Conservation (phyloP, 495 filamentous ascomycete species). For the Penicillium bialowiezense region DNA sequence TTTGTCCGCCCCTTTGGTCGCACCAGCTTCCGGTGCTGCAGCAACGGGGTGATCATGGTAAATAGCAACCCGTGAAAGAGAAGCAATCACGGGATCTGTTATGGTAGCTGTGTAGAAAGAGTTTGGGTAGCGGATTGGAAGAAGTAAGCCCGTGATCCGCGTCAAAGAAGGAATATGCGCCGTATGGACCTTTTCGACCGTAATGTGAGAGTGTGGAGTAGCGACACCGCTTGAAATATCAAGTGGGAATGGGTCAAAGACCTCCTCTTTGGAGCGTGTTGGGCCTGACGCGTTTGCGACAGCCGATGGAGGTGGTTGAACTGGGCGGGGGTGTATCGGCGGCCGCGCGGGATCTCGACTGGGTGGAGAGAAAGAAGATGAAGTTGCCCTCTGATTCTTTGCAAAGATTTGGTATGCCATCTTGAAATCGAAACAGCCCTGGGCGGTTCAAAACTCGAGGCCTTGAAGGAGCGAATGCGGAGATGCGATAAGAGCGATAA, state of each 20-base stretch:
- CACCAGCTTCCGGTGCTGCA: conserved; percentile 31
- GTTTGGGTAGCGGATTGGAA: conserved; percentile 85
- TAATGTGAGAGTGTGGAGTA: conserved; percentile 42
- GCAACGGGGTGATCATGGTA: conserved; percentile 53
- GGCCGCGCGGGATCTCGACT: conserved; percentile 16
- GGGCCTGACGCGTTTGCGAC: conserved; percentile 25
- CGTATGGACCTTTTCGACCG: conserved; percentile 56
- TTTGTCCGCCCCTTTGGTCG: conserved; percentile 44
- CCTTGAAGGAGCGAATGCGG: conserved; percentile 28
- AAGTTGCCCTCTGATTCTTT: conserved; percentile 32
- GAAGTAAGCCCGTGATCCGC: conserved; percentile 76
- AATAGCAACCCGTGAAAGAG: conserved; percentile 75
- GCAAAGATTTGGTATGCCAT: conserved; percentile 46
- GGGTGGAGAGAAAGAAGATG: conserved; percentile 19
- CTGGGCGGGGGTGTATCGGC: conserved; percentile 33
- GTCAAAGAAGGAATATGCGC: conserved; percentile 70
- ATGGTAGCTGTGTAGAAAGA: conserved; percentile 80
- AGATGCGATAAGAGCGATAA: conserved; percentile 47
- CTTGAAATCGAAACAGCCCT: conserved; percentile 2
- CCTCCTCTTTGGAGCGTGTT: conserved; percentile 22
- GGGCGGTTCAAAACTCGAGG: background rate
- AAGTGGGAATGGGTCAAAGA: conserved; percentile 36
- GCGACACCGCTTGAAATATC: conserved; percentile 26
- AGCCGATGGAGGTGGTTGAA: conserved; percentile 21
- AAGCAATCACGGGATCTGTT: conserved; percentile 60